Percentiles rank a stretch among this genome's conserved stretches.
These are phyloP conservation scores for Aspergillus haitiensis DNA, from an alignment of 495 filamentous ascomycete species.

Conservation along the genomic window DNA sequence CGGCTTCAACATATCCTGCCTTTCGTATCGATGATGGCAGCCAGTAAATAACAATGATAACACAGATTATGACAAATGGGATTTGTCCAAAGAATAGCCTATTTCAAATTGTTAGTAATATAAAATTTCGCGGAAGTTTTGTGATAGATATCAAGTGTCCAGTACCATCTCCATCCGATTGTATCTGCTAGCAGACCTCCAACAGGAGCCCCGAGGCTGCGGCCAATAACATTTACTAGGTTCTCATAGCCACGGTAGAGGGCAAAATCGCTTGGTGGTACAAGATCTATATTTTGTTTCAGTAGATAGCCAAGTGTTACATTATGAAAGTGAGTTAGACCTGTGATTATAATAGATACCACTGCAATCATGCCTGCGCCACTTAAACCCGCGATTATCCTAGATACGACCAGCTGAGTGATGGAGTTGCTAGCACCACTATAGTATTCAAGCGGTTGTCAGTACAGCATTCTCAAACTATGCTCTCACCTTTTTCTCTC, in stretches of 20 bases:
- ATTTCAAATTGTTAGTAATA: background rate
- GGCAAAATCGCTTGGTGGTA: constrained; percentile 27
- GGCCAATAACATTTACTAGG: constrained; percentile 25
- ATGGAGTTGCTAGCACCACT: constrained; percentile 30
- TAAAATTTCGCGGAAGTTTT: background rate
- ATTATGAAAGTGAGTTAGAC: constrained; percentile 7
- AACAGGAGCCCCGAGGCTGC: constrained; percentile 30
- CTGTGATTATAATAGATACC: constrained; percentile 32
- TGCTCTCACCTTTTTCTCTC: background rate
- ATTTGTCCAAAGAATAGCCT: constrained; percentile 38
- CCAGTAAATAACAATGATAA: constrained; percentile 18
- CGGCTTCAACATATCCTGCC: background rate
- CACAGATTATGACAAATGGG: constrained; percentile 27
- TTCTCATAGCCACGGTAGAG: constrained; percentile 34
- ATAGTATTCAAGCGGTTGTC: background rate
- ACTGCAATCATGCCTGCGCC: constrained; percentile 31
- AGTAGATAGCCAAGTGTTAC: background rate
- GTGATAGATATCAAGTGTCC: background rate
- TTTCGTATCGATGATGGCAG: constrained; percentile 16
- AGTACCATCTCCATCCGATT: constrained; percentile 37
- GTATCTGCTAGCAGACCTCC: constrained; percentile 30
- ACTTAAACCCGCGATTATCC: constrained; percentile 30
- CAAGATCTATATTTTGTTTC: constrained; percentile 24
- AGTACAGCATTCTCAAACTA: background rate
- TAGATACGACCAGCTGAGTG: constrained; percentile 24